A percentile compares a stretch with the other conserved stretches of the same genome.
Conservation (phyloP, 1,284 basidiomycete genomes). For the Microbotryum silenes-acaulis region DNA sequence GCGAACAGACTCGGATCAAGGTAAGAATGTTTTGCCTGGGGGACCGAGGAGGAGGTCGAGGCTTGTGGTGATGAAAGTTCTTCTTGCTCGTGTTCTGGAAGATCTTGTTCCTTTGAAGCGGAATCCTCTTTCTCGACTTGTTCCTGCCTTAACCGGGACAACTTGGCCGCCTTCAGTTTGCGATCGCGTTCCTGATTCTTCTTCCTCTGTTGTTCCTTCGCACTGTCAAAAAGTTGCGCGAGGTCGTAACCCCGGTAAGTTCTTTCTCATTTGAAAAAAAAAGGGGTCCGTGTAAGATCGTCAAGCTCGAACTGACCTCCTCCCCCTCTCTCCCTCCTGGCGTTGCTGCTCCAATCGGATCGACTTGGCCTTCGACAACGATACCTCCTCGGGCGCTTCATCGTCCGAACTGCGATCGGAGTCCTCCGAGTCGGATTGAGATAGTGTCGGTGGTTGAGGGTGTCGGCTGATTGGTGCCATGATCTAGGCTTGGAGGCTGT, state of each 20-base stretch:
- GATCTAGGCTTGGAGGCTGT: too few relatives aligned
- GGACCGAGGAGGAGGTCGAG: constrained; percentile 2
- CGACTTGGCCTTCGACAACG: constrained; percentile 15
- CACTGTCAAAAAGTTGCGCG: background rate
- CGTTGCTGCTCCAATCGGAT: constrained; percentile 8
- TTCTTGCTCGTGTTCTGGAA: background rate
- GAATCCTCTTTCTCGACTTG: background rate
- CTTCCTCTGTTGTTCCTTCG: constrained; percentile 1
- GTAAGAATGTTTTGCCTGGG: constrained; percentile 25
- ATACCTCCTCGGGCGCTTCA: constrained; percentile 28
- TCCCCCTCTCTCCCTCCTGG: constrained; percentile 1
- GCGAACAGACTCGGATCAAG: constrained; percentile 27
- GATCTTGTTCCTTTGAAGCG: background rate
- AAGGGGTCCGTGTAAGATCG: too few relatives aligned
- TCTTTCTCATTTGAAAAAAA: too few relatives aligned
- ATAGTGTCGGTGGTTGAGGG: too few relatives aligned
- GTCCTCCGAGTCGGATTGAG: background rate
- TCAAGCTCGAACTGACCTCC: constrained; percentile 5
- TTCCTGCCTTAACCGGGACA: background rate
- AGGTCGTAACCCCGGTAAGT: too few relatives aligned
- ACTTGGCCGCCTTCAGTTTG: constrained; percentile 3
- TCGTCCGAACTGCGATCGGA: constrained; percentile 3
- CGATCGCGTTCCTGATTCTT: constrained; percentile 1
- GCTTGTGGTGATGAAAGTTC: background rate
- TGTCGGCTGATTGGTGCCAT: too few relatives aligned